Conservation (phyloP, 1,284 basidiomycete genomes). For the Papiliotrema fonsecae region DNA sequence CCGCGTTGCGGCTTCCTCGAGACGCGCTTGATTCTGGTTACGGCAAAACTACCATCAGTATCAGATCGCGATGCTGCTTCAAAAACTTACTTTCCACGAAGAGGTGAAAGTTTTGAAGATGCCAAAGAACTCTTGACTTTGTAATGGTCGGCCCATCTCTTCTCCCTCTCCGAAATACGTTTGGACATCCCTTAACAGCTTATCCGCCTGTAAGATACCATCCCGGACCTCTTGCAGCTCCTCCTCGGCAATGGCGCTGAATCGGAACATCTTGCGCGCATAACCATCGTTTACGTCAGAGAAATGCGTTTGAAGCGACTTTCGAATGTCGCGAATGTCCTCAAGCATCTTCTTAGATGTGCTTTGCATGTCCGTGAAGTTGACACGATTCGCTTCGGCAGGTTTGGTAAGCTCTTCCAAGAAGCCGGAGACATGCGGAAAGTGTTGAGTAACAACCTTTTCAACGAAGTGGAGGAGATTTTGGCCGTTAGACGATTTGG, state of each 20-base stretch:
- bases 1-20: constrained; percentile 48
- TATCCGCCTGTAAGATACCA: constrained; percentile 75
- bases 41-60: constrained; percentile 67
- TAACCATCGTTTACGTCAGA: constrained; percentile 67
- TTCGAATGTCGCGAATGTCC: constrained; percentile 68
- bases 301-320: constrained; percentile 75
- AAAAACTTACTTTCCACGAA: constrained; percentile 80
- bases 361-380: constrained; percentile 39
- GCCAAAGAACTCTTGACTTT: constrained; percentile 72
- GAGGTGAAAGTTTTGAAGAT: constrained; percentile 93
- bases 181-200: constrained; percentile 73
- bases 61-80: constrained; percentile 19
- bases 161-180: constrained; percentile 88
- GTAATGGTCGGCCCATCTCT: constrained; percentile 52
- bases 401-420: constrained; percentile 84
- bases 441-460: constrained; percentile 78
- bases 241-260: constrained; percentile 65
- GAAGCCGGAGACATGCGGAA: constrained; percentile 82
- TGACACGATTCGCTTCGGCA: constrained; percentile 78
- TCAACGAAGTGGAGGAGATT: constrained; percentile 95
- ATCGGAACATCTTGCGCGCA: constrained; percentile 83
- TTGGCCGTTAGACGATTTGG: constrained; percentile 88
- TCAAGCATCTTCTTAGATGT: constrained; percentile 61
- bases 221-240: constrained; percentile 77
- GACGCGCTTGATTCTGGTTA: constrained; percentile 58